Percentiles rank a stretch among this genome's conserved stretches.
These are phyloP conservation scores for Gomphus bonarii DNA, from an alignment of 1,284 basidiomycete genomes.

Conservation along the genomic window DNA sequence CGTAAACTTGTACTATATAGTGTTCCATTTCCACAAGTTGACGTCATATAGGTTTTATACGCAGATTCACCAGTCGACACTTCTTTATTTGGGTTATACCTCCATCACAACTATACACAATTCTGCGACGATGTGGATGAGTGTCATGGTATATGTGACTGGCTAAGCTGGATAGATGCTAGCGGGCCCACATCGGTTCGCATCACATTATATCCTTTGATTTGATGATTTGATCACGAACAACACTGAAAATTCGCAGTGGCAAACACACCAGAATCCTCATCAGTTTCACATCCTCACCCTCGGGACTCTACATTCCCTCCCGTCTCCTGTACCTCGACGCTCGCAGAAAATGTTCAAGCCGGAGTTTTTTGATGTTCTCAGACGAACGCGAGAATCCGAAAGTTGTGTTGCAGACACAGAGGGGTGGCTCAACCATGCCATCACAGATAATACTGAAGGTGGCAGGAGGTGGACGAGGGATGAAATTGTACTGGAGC, in stretches of 20 bases:
- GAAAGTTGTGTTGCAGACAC: slow-evolving; percentile 48
- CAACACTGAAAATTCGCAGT: slow-evolving; percentile 29
- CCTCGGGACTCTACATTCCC: slow-evolving; percentile 67
- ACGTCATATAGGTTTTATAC: slow-evolving; percentile 49
- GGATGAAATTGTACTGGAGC: slow-evolving; percentile 41
- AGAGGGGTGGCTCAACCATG: slow-evolving; percentile 40
- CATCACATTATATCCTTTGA: neutral
- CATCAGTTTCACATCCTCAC: slow-evolving; percentile 79
- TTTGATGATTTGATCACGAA: slow-evolving; percentile 10
- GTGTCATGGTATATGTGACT: slow-evolving; percentile 61
- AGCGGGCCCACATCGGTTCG: slow-evolving; percentile 63
- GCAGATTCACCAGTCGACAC: slow-evolving; percentile 87
- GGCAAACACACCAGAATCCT: slow-evolving; percentile 62
- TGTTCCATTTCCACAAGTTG: neutral
- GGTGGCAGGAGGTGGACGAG: slow-evolving; percentile 41
- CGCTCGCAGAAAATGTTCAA: slow-evolving; percentile 72
- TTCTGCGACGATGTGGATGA: slow-evolving; percentile 78
- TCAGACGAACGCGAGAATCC: slow-evolving; percentile 43
- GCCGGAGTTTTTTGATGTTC: slow-evolving; percentile 58
- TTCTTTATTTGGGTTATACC: slow-evolving; percentile 79
- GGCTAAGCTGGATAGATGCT: slow-evolving; percentile 73
- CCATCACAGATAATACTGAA: slow-evolving; percentile 16
- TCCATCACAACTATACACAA: slow-evolving; percentile 87
- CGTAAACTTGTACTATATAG: neutral
- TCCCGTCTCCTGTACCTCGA: slow-evolving; percentile 79